Evolutionary conservation across 2,329 filamentous ascomycete genomes (phyloP), one percentile per base, ranked within the genome.

Genomic region (Blumeriella jaapii): DNA sequence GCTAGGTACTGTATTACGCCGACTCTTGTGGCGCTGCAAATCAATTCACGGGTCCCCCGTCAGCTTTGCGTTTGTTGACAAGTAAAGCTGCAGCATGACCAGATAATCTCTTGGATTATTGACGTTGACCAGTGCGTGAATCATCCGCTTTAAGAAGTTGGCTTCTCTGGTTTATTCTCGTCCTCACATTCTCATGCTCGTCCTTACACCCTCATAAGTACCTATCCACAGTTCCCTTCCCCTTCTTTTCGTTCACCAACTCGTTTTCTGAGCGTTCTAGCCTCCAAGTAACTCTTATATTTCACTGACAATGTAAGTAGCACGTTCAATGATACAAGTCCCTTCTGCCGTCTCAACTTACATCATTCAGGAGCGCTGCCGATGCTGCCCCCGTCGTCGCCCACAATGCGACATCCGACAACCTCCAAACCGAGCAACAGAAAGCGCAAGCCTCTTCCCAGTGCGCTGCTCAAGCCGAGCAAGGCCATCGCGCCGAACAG

Each of bases 401-500:
- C 14, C 26, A 29, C 14, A 29, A 13, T 6, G 45, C 34, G 10
- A 47, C 43, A 25, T 38, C 45, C 26, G 36, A 42, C 5, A 36
- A 41, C n/a, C 47, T 51, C 12, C 44, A 47, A n/a, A 36, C 39
- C 10, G 39, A 47, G 32, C 39, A 44, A 7, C 27, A 46, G 31
- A 49, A 47, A 20, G 45, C 50, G 17, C 39, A 36, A 9, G 40
- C 37, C 4, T 43, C 50, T 4, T 50, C 44, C 36, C 38, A 47
- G 10, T 37, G 42, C 6, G 47, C 50, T 8, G 47, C 45, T 13
- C 26, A 41, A 31, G 48, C 47, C 13, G 50, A 52, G 27, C 41
- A 47, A 25, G 41, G 40, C 9, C 51, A 50, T 32, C 40, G 46
- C 11, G 47, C 48, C 8, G 41, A 45, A 14, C 39, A 42, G 5